These are phyloP conservation scores for Rhododendron ferrugineum DNA, from an alignment of 148 eudicot species.

Conservation along the genomic window DNA sequence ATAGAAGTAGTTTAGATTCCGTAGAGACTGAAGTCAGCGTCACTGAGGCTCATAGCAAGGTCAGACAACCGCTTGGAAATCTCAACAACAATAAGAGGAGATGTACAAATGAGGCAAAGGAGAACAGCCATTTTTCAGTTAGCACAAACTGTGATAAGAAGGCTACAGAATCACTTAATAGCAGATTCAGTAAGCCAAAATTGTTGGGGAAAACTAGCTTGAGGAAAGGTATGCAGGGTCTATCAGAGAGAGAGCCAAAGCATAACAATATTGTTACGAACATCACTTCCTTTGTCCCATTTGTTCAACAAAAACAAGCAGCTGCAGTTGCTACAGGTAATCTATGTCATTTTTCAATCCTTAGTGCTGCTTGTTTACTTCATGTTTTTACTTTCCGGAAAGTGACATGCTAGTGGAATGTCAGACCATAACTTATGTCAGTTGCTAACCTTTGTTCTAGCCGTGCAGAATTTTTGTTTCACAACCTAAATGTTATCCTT, in stretches of 20 bases:
- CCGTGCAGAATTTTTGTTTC: neutral
- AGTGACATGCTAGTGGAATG: neutral
- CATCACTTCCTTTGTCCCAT: conserved; percentile 72
- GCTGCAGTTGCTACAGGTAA: conserved; percentile 66
- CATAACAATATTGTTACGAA: conserved; percentile 73
- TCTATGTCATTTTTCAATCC: neutral
- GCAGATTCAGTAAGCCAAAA: conserved; percentile 44
- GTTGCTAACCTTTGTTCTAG: neutral
- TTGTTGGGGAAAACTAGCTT: conserved; percentile 44
- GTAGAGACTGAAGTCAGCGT: conserved; percentile 27
- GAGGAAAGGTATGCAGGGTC: conserved; percentile 47
- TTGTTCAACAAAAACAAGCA: conserved; percentile 77
- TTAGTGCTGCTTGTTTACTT: neutral
- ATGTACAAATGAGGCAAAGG: conserved; percentile 38
- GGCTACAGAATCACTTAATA: conserved; percentile 37
- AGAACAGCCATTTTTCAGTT: conserved; percentile 35
- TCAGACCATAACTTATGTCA: neutral
- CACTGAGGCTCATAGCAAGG: conserved; percentile 31
- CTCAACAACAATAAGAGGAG: conserved; percentile 26
- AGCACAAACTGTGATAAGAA: conserved; percentile 39
- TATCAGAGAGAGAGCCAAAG: conserved; percentile 43
- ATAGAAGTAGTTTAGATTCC: conserved; percentile 38
- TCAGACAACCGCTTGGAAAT: conserved; percentile 28
- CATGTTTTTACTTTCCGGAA: neutral
- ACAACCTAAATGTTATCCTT: neutral